Percentiles rank a stretch among this genome's conserved stretches.
phyloP scores from a whole-genome alignment of 2,329 filamentous ascomycete genomes.

The Microdochium trichocladiopsis region DNA sequence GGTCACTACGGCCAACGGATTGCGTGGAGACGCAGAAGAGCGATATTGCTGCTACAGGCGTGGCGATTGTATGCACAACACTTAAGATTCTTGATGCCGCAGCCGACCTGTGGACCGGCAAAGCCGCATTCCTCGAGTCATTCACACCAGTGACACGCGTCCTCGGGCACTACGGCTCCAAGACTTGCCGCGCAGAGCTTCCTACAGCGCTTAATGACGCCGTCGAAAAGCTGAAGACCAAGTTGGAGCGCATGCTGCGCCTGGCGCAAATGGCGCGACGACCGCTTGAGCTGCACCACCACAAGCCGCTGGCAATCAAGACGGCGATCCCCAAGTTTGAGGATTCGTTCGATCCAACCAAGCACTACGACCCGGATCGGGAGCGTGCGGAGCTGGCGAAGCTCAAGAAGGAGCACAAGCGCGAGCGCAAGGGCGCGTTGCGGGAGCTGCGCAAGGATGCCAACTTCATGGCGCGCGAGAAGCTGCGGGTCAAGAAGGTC shows the following conservation, averaged over 20 bases:
- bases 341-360: conserved; percentile 86
- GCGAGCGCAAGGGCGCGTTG: conserved; percentile 90
- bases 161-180: conserved; percentile 53
- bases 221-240: conserved; percentile 32
- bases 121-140: conserved; percentile 71
- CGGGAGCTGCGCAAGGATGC: conserved; percentile 93
- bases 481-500: conserved; percentile 86
- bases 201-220: conserved; percentile 33
- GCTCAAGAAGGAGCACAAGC: conserved; percentile 85
- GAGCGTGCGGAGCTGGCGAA: conserved; percentile 81
- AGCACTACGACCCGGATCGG: conserved; percentile 94
- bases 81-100: conserved; percentile 60
- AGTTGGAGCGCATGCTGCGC: conserved; percentile 47
- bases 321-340: conserved; percentile 90
- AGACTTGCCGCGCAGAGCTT: conserved; percentile 42
- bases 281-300: conserved; percentile 81
- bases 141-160: conserved; percentile 58
- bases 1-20: conserved; percentile 54
- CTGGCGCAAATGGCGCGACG: conserved; percentile 61
- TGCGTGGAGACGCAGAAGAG: conserved; percentile 26
- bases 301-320: conserved; percentile 83
- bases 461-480: conserved; percentile 87
- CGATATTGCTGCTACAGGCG: conserved; percentile 25
- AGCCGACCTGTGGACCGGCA: conserved; percentile 65
- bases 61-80: conserved; percentile 55